Base-by-base conservation (phyloP, 257 asterid species). In the Ballota nigra region DNA sequence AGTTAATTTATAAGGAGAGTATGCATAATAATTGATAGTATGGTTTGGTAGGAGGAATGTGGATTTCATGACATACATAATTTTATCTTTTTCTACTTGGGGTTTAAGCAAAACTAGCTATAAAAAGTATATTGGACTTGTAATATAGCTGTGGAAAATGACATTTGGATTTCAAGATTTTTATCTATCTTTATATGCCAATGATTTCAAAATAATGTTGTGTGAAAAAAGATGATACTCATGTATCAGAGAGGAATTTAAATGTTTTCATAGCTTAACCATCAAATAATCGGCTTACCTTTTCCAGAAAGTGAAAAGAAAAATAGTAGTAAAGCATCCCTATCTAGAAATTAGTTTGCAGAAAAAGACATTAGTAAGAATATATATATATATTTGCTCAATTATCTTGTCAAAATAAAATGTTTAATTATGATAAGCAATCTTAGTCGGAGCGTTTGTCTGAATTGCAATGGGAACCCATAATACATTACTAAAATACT, bases 21-120 rank as follows among this genome's bases (percentile, higher is more conserved):
- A 63, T 2, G 7, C 7, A 36, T 41, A 11, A 47, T 13, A 31
- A 15, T 16, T 66, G 77, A 20, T 55, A 70, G 56, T 53, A 52
- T 45, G 64, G 68, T 71, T 76, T 77, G 91, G 90, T 90, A 77
- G 89, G 89, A 78, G 75, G 63, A 74, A 75, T 81, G 87, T 84
- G 85, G 75, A 81, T 77, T 83, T 90, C 85, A 75, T 69, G 63
- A 68, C 63, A 24, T 20, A 12, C 36, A 12, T 51, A 34, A 61
- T 13, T n/a, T 71, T 12, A 38, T 70, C 40, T 29, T 41, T 62
- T 62, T 34, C 71, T 69, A 77, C 91, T 90, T 88, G 12, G 82
- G 56, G 22, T 71, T 78, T 66, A 83, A 85, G 91, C 89, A 85
- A 88, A 74, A 71, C 53, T 73, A 13, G 55, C 52, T 31, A 31